Base-by-base conservation (phyloP, 2,329 filamentous ascomycete genomes). In the Penicillium nordicum region DNA sequence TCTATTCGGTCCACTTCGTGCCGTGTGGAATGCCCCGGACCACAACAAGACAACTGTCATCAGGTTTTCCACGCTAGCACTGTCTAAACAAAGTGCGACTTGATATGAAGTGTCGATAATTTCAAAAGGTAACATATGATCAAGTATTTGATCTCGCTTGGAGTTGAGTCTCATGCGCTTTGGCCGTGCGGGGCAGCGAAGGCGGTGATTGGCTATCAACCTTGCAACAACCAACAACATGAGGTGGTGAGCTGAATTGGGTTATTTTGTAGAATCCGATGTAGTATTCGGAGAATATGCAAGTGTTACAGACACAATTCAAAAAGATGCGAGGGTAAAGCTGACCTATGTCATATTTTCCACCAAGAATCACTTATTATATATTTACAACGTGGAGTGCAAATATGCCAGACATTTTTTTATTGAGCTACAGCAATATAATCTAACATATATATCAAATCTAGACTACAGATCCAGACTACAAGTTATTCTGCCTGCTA, bases 1-100 rank as follows among this genome's bases (percentile, higher is more conserved):
- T 29, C 40, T 7, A 38, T 51, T 45, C 18, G 38, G n/a, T 34
- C 53, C 41, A 55, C 27, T 29, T 30, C 8, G 21, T 40, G 32
- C 34, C 34, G 27, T 51, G 41, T 51, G 53, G 53, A 55, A 55
- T 55, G 41, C 34, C 16, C 38, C 10, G 14, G 14, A 50, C 14
- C 18, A 50, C 18, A 34, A 40, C 16, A 21, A 37, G n/a, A 47
- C 23, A 38, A 25, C 27, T 12, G 23, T 16, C 32, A 32, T 14
- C 6, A 27, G n/a, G 6, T 8, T 42, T 32, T 12, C 8, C 30
- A 23, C 18, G 9, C 18, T 36, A 36, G 7, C 9, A 8, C 11
- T 16, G 14, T 32, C 27, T 34, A 47, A 10, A 42, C 16, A 12
- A 46, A 52, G 16, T 25, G 36, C 34, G 16, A 46, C 2, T 32